Evolutionary conservation across 2,329 filamentous ascomycete genomes (phyloP), one percentile per base, ranked within the genome.

Genomic region (Penicillium sp.): DNA sequence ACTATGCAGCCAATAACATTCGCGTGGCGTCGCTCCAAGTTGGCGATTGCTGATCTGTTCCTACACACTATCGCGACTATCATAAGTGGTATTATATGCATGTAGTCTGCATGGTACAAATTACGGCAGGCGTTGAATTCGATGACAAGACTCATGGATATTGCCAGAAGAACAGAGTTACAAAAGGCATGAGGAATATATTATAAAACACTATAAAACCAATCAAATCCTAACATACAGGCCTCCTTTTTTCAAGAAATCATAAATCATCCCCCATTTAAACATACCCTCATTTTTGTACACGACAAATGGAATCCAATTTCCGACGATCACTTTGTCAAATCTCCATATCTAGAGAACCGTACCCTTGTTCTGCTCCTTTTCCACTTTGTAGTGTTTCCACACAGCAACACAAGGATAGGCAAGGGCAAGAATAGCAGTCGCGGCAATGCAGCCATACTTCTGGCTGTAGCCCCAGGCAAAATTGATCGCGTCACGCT

Each of bases 401-500:
- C 67, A 70, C 29, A 65, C 53, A 4, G 45, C 50, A 11, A 70
- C 67, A 14, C 55, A 54, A 1, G 66, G 65, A 32, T 69, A 52
- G 2, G 44, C 60, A 27, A 70, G 53, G 8, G 60, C 64, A 49
- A 69, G 50, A 11, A 69, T 51, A 1, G 55, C 57, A 2, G 63
- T 68, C 5, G 66, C 62, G 2, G 65, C 55, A 40, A 71, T 68
- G 16, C 57, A 61, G 16, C 56, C 59, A n/a, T 67, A 64, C 48
- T 64, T 67, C 59, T 68, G 64, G n/a, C 56, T 63, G 32, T 67
- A 58, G 0, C 64, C 69, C 65, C 69, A 76, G 14, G 73, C 70
- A 39, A 60, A 61, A 32, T 74, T 66, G 53, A 75, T 72, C 3
- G 71, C 73, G 6, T 68, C 59, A 23, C 71, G 67, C 1, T 58